Percentiles rank a stretch among this genome's conserved stretches.
These are phyloP conservation scores for Bruguiera gymnorhiza DNA, from an alignment of 345 rosid genomes.

Conservation along the genomic window DNA sequence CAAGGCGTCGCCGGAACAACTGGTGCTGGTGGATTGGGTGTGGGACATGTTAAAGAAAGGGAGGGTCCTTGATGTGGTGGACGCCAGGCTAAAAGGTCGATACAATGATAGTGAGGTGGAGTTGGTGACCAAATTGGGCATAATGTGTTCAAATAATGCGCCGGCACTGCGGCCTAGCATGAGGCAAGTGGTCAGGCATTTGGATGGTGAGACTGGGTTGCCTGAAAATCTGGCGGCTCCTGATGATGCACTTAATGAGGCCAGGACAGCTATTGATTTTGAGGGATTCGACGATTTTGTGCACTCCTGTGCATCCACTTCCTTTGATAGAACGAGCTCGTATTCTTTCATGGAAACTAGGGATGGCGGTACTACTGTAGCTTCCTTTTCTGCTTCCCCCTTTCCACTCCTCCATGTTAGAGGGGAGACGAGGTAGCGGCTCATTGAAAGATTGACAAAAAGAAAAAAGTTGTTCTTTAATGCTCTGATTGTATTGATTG, in stretches of 20 bases:
- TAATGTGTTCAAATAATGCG: conserved; percentile 17
- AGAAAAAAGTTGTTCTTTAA: background rate
- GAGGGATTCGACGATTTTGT: conserved; percentile 38
- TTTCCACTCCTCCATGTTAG: conserved; percentile 23
- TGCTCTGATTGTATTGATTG: background rate
- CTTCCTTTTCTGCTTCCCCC: conserved; percentile 39
- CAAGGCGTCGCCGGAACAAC: conserved; percentile 14
- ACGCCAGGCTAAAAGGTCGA: conserved; percentile 5
- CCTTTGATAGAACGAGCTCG: conserved; percentile 30
- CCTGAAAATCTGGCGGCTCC: conserved; percentile 13
- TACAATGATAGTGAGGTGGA: conserved; percentile 7
- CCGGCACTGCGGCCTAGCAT: conserved; percentile 17
- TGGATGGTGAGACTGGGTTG: conserved; percentile 15
- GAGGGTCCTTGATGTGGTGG: conserved; percentile 16
- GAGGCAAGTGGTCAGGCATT: conserved; percentile 20
- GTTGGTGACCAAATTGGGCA: conserved; percentile 21
- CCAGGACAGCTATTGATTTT: background rate
- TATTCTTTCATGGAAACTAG: conserved; percentile 22
- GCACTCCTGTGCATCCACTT: conserved; percentile 35
- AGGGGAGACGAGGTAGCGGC: conserved; percentile 1
- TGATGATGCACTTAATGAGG: background rate
- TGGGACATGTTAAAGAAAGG: conserved; percentile 16
- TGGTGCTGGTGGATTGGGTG: conserved; percentile 25
- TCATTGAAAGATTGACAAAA: background rate
- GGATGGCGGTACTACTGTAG: conserved; percentile 15